Evolutionary conservation across 2,329 filamentous ascomycete species (phyloP), one percentile per base, ranked within the genome.

Genomic region (Arachnomyces sp.): DNA sequence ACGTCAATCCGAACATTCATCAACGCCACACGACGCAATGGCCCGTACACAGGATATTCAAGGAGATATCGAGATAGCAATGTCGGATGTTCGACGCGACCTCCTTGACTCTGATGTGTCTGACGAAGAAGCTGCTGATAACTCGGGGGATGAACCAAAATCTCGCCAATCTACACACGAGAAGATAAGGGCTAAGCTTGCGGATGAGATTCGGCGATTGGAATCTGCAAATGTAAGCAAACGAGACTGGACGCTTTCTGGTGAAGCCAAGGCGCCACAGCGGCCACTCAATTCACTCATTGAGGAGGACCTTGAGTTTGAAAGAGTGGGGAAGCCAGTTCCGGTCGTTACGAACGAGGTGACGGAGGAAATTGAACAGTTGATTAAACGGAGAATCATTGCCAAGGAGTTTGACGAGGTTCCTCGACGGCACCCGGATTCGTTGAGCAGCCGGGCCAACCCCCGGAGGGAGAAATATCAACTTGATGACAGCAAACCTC

Each of bases 241-340:
- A 65, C 82, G 88, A 43, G 79, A 90, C 55, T 98, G 92, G 92
- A 84, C 85, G 13, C 69, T 96, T 38, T 76, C 83, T 7, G 92
- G 92, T 56, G 92, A 98, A 71, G 89, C 89, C 3, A 75, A 79
- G 36, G 90, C 86, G 2, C 72, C 73, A 1, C 86, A 92, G 50
- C 77, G 92, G 28, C 92, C 92, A 0, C 60, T 87, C 39, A 96
- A 98, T 67, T 95, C 90, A 1, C 74, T 98, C 2, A 77, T 98
- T 1, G 89, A 96, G 58, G 80, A 96, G 65, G 88, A 96, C 54
- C 75, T 98, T 17, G 90, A 96, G 49, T 98, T 96, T 57, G 92
- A 98, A 65, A 81, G 93, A 53, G 79, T 86, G 15, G 92, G 92
- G 56, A 98, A 96, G 61, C 90, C 92, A 0, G 83, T 96, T 1